These are phyloP conservation scores for Auricularia auricula-judae DNA, from an alignment of 768 basidiomycete genomes.

Conservation along the genomic window DNA sequence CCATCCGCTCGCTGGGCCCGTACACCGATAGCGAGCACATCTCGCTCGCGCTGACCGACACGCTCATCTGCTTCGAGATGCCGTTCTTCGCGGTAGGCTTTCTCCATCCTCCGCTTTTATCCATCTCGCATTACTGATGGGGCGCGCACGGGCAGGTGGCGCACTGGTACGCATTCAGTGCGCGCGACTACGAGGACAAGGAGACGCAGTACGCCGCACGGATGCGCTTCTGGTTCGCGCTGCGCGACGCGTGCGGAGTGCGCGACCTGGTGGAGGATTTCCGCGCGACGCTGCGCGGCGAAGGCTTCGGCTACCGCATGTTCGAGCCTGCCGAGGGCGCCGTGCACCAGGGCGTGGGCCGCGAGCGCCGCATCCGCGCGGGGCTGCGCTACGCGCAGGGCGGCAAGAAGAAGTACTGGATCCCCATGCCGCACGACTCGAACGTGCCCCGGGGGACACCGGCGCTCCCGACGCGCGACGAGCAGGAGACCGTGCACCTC, in stretches of 20 bases:
- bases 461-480: constrained; percentile 10
- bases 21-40: constrained; percentile 85
- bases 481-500: constrained; percentile 55
- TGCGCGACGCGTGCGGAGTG: constrained; percentile 78
- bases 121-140: too few species aligned
- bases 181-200: constrained; percentile 75
- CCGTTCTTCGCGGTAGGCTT: constrained; percentile 66
- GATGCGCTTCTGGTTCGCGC: constrained; percentile 78
- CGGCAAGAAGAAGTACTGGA: constrained; percentile 93
- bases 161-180: constrained; percentile 90
- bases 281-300: constrained; percentile 69
- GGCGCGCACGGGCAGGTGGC: constrained; percentile 30
- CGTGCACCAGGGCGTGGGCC: constrained; percentile 80
- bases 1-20: constrained; percentile 69
- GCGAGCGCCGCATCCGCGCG: constrained; percentile 80
- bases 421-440: constrained; percentile 50
- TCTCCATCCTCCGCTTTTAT: too few species aligned
- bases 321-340: constrained; percentile 94
- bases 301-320: constrained; percentile 90
- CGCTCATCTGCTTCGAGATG: constrained; percentile 94
- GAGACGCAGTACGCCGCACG: constrained; percentile 62
- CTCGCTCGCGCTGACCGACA: constrained; percentile 81
- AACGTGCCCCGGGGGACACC: too few species aligned
- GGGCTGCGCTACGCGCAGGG: constrained; percentile 86
- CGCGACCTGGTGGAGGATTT: constrained; percentile 83